Evolutionary conservation across 2,329 filamentous ascomycete species (phyloP).

Genomic region (Diplodia corticola): DNA sequence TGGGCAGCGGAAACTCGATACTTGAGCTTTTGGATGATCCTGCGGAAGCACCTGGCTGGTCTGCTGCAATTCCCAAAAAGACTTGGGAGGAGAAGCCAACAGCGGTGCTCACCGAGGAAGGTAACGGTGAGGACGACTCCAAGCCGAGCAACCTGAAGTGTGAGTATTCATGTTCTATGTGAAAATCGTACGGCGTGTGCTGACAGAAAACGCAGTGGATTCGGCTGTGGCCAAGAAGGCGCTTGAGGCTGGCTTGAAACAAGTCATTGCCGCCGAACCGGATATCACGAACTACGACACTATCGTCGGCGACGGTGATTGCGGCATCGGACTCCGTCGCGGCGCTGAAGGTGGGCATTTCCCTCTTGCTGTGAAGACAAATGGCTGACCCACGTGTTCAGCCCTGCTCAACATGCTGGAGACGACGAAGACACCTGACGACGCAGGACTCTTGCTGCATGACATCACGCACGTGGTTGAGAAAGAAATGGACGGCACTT

Average conservation of each 20-base stretch:
- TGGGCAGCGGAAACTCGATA: conserved; percentile 60
- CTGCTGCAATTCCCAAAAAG: conserved; percentile 57
- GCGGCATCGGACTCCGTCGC: conserved; percentile 80
- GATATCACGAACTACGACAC: conserved; percentile 71
- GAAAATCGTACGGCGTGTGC: background rate
- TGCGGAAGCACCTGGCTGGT: conserved; percentile 67
- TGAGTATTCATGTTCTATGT: conserved; percentile 35
- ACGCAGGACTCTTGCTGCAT: conserved; percentile 61
- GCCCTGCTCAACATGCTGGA: conserved; percentile 46
- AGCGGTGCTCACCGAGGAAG: conserved; percentile 44
- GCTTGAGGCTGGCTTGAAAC: conserved; percentile 58
- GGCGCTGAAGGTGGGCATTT: conserved; percentile 67
- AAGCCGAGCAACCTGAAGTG: conserved; percentile 55
- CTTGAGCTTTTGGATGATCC: conserved; percentile 68
- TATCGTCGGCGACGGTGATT: conserved; percentile 87
- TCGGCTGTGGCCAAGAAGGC: conserved; percentile 51
- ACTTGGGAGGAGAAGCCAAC: conserved; percentile 59
- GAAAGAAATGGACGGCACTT: conserved; percentile 71
- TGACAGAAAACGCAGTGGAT: conserved; percentile 49
- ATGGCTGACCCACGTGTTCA: conserved; percentile 23
- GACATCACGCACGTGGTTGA: conserved; percentile 65
- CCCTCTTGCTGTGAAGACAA: background rate
- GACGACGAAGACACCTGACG: conserved; percentile 50
- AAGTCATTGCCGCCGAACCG: conserved; percentile 64
- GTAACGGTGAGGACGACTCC: conserved; percentile 44